Base-by-base conservation (phyloP, 306 rosid species). In the Cucurbita pepo region DNA sequence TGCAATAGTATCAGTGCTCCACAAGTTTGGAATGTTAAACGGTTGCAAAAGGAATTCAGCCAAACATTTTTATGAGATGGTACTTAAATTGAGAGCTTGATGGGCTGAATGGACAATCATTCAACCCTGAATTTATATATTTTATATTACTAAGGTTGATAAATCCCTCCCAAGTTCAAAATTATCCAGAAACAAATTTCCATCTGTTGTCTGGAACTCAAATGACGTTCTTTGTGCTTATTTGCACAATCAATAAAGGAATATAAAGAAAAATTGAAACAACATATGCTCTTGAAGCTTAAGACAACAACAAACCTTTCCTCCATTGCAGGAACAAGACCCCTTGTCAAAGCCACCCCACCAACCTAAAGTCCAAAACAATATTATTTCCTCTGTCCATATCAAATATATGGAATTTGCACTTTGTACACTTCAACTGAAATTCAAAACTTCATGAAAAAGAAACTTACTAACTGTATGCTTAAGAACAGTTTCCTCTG, bases 401-500 rank as follows among this genome's bases (percentile, higher is more conserved):
- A 80, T 71, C 69, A 16, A 15, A 8, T 67, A n/a, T 55, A 53
- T 43, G 38, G 34, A 71, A 74, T 55, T 22, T 74, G 37, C 45
- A 59, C 22, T 54, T 14, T 8, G 36, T 48, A 50, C 14, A 50
- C 14, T 22, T 30, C 7, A 71, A 41, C 12, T 45, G 16, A 12
- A 34, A 13, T 21, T 45, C 55, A 45, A 66, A 63, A 41, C 40
- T 45, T 56, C 40, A 36, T 52, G 25, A 25, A 25, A 72, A 54
- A 72, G 30, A 55, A 55, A 80, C 96, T 83, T 78, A 94, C 96
- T 97, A 94, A 80, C 75, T 86, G 98, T 82, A 94, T 90, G 85
- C 98, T 94, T 81, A 91, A 94, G 72, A 94, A 94, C 85, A 94
- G 81, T 83, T 90, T 94, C 77, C 92, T 89, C 76, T 89, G 97